Base-by-base conservation (phyloP, 345 rosid species). In the Hirschfeldia incana region DNA sequence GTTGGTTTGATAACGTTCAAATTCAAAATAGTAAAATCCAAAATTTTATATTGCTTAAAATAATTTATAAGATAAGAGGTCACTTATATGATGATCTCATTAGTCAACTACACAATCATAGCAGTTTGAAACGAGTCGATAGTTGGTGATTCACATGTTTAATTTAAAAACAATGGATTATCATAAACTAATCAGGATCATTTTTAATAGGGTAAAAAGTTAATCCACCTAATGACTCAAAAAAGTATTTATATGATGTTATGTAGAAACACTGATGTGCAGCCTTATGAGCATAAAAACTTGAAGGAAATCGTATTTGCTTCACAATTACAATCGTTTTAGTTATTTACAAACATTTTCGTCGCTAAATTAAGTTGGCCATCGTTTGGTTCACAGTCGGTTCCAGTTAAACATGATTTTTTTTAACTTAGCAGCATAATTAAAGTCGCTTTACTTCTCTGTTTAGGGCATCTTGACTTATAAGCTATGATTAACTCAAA, bases 271-370 rank as follows among this genome's bases (percentile, higher is more conserved):
- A 79, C 82, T 80, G 83, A 82, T 86, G 88, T 76, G 71, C 55
- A 81, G 86, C 86, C 85, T 86, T 84, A 80, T 76, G 84, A 68
- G 85, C 89, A 83, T 87, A 85, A 85, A 89, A 86, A 88, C 89
- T 84, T 76, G 89, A 85, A 70, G 71, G 64, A 34, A 69, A 33
- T 46, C 53, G 16, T 72, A 5, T 65, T 63, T 21, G 53, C 75
- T 58, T 74, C 66, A 79, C 78, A 69, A 79, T 70, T 74, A 8
- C 70, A 34, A 74, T 44, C 37, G 28, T 15, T 69, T 62, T 59
- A 6, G 37, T 68, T 61, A 69, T 51, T 13, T 28, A 67, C 74
- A 62, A 29, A 73, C 71, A 62, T 62, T 36, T 27, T 37, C 36
- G 0, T 51, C n/a, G 10, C 37, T 29, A 10, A 17, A 32, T 60